These are phyloP conservation scores for Grosmannia penicillata DNA, from an alignment of 2,329 filamentous ascomycete species.

Conservation along the genomic window DNA sequence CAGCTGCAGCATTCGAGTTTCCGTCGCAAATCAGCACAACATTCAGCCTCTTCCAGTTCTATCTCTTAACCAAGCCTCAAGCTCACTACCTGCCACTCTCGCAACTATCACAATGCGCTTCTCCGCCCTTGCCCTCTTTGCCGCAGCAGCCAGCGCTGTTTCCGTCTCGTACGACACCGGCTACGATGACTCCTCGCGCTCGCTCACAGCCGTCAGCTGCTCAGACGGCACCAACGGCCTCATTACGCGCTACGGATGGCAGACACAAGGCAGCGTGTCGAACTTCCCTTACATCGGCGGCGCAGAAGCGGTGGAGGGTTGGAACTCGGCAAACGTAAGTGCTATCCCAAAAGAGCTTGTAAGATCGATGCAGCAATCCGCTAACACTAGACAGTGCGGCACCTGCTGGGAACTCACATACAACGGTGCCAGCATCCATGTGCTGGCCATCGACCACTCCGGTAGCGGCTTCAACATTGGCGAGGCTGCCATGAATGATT, in stretches of 20 bases:
- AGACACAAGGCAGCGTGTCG: slow-evolving; percentile 34
- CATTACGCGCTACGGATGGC: slow-evolving; percentile 45
- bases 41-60: neutral
- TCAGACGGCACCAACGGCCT: slow-evolving; percentile 55
- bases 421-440: slow-evolving; percentile 44
- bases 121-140: slow-evolving; percentile 1
- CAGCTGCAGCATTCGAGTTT: too few species aligned
- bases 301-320: slow-evolving; percentile 32
- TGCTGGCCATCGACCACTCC: slow-evolving; percentile 88
- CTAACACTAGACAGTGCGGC: slow-evolving; percentile 33
- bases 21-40: too few species aligned
- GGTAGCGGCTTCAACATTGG: slow-evolving; percentile 66
- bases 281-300: slow-evolving; percentile 42
- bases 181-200: slow-evolving; percentile 47
- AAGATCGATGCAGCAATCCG: too few species aligned
- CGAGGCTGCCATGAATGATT: slow-evolving; percentile 36
- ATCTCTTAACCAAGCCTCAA: too few species aligned
- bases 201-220: slow-evolving; percentile 46
- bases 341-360: neutral
- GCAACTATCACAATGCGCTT: slow-evolving; percentile 1
- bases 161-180: slow-evolving; percentile 55
- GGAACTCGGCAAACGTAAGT: slow-evolving; percentile 33
- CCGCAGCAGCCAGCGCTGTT: slow-evolving; percentile 4
- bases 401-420: slow-evolving; percentile 42
- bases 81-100: too few species aligned